phyloP scores from a whole-genome alignment of 108 stramenopile genomes.

The Nitzschia inconspicua region DNA sequence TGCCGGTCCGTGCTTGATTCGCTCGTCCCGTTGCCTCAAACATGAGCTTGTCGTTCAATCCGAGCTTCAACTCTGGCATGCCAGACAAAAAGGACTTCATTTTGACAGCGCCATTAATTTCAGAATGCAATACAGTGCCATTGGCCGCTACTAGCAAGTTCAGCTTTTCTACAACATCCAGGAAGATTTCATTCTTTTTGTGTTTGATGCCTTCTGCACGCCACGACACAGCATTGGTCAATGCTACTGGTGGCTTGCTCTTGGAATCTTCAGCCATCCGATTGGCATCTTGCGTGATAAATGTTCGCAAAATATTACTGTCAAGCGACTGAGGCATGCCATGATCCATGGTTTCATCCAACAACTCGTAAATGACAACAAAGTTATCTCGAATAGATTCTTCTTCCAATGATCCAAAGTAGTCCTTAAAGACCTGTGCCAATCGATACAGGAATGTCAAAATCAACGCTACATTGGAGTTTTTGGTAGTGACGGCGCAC shows the following conservation, averaged over 20 bases:
- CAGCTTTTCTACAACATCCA: slow-evolving; percentile 99
- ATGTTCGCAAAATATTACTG: slow-evolving; percentile 84
- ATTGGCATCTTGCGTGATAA: slow-evolving; percentile 95
- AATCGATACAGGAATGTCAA: slow-evolving; percentile 91
- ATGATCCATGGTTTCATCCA: slow-evolving; percentile 99
- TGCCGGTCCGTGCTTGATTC: slow-evolving; percentile 64
- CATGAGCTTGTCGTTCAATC: slow-evolving; percentile 98
- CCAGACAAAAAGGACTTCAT: slow-evolving; percentile 96
- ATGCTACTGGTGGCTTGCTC: slow-evolving; percentile 90
- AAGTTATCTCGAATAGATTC: slow-evolving; percentile 99
- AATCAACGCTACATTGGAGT: slow-evolving; percentile 95
- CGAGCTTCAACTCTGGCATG: slow-evolving; percentile 99
- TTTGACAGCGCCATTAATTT: slow-evolving; percentile 89
- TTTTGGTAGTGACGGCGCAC: slow-evolving; percentile 93
- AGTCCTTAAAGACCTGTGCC: slow-evolving; percentile 93
- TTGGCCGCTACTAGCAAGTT: slow-evolving; percentile 97
- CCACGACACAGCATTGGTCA: slow-evolving; percentile 99
- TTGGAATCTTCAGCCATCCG: slow-evolving; percentile 83
- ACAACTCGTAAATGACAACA: slow-evolving; percentile 97
- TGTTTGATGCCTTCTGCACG: slow-evolving; percentile 98
- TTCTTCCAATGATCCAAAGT: slow-evolving; percentile 97
- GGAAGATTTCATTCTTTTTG: slow-evolving; percentile 99
- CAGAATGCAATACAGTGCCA: slow-evolving; percentile 92
- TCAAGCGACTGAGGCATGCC: slow-evolving; percentile 95
- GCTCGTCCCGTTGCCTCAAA: slow-evolving; percentile 83